Conservation (phyloP, 1,284 basidiomycete genomes). For the Rhodotorula sp. region DNA sequence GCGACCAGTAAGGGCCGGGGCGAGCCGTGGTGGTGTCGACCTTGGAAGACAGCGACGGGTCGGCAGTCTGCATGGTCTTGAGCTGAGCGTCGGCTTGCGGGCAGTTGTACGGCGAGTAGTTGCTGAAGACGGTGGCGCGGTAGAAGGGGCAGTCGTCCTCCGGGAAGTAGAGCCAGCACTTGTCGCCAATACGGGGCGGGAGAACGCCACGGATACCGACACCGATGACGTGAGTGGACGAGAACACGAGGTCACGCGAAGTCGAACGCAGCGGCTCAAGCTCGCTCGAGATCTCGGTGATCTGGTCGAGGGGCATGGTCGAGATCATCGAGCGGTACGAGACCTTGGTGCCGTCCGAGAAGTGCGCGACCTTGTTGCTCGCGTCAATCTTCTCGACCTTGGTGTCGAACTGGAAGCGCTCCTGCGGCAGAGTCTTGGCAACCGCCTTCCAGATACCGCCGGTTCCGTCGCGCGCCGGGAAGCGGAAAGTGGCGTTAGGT, state of each 20-base stretch:
- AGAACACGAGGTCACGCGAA: constrained; percentile 53
- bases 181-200: constrained; percentile 56
- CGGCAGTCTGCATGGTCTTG: constrained; percentile 54
- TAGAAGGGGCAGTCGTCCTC: constrained; percentile 58
- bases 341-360: constrained; percentile 52
- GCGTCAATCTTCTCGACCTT: constrained; percentile 52
- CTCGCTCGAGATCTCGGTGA: constrained; percentile 49
- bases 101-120: constrained; percentile 57
- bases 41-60: constrained; percentile 49
- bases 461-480: constrained; percentile 56
- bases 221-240: constrained; percentile 56
- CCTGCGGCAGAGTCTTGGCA: constrained; percentile 52
- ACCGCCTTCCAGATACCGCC: constrained; percentile 59
- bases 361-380: constrained; percentile 49
- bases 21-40: constrained; percentile 48
- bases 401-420: constrained; percentile 51
- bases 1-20: constrained; percentile 53
- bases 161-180: constrained; percentile 55
- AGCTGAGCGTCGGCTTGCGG: constrained; percentile 51
- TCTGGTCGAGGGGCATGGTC: constrained; percentile 54
- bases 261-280: constrained; percentile 49
- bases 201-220: constrained; percentile 55
- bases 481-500: constrained; percentile 58
- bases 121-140: constrained; percentile 58
- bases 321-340: constrained; percentile 54